Base-by-base conservation (phyloP, 164 flowering plant species). In the Liquidambar formosana region DNA sequence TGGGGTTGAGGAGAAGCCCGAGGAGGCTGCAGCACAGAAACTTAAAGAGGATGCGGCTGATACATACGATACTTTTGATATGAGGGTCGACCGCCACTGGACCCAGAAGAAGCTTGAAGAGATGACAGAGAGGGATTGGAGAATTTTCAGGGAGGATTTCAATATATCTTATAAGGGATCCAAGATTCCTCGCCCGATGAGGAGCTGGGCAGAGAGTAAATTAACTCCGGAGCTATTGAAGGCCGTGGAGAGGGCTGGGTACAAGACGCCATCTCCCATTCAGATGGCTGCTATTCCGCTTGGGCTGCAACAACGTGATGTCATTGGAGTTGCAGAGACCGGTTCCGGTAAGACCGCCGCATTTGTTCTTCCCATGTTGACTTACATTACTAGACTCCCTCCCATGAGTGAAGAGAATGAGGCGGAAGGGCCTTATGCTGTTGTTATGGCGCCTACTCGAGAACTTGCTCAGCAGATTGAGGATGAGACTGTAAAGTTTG, bases 341-440 rank as follows among this genome's bases (percentile, higher is more conserved):
- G 98, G 98, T 47, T 91, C 98, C 0, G 98, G 98, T 73, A 93
- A 93, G 76, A 93, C n/a, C n/a, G n/a, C n/a, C n/a, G n/a, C n/a
- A n/a, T n/a, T n/a, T n/a, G n/a, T n/a, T n/a, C n/a, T n/a, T 97
- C 98, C 98, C 63, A 91, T 93, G 97, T 67, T 93, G 45, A 82
- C 87, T 69, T 89, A 93, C 69, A 91, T 93, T 44, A 67, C 94
- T 25, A 83, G 85, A 53, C 78, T 91, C 10, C 96, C 96, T 8
- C 97, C 96, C 0, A 83, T 92, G 65, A 88, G 69, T 18, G 97
- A 89, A 53, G 96, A 89, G 61, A 89, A 86, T 64, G 94, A 89
- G 76, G 93, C 94, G 0, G 98, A 93, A 74, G 98, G 97, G 41
- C 94, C 97, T 44, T n/a, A n/a, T n/a, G n/a, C n/a, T n/a, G n/a